Percentiles rank a stretch among this genome's conserved stretches.
These are phyloP conservation scores for Ceratobasidium papillatum DNA, from an alignment of 1,284 basidiomycete species.

Conservation along the genomic window DNA sequence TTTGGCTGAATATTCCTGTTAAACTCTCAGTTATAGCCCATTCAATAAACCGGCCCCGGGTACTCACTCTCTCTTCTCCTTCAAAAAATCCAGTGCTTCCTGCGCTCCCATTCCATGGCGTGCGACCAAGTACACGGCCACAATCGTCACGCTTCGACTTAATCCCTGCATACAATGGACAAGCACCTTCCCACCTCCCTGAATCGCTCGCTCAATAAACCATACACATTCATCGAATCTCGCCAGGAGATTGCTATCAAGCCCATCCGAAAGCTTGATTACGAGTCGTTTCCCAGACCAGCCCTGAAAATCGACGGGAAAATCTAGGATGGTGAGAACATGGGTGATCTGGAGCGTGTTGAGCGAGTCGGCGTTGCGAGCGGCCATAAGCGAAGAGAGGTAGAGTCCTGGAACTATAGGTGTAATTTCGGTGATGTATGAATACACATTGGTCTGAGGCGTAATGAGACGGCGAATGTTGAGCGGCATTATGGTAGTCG, in stretches of 20 bases:
- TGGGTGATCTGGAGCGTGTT: not conserved
- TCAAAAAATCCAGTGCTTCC: not conserved
- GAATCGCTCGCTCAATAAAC: not conserved
- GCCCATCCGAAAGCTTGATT: constrained; percentile 3
- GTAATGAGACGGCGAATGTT: not conserved
- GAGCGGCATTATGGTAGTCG: constrained; percentile 7
- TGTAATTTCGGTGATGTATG: not conserved
- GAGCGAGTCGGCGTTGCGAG: not conserved
- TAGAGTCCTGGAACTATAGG: constrained; percentile 15
- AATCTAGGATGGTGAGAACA: constrained; percentile 22
- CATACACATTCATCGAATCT: constrained; percentile 12
- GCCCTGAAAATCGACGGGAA: constrained; percentile 1
- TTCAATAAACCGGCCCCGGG: not conserved
- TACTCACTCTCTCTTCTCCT: constrained; percentile 18
- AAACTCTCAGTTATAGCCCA: not conserved
- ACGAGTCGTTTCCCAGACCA: constrained; percentile 18
- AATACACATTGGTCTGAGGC: constrained; percentile 17
- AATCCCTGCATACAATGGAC: constrained; percentile 18
- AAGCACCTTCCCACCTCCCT: constrained; percentile 19
- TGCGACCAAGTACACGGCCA: constrained; percentile 5
- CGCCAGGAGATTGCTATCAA: not conserved
- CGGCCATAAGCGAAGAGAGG: constrained; percentile 19
- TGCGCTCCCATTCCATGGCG: not conserved
- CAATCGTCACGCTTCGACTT: constrained; percentile 14
- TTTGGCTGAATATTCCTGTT: constrained; percentile 9